Evolutionary conservation across 2,329 filamentous ascomycete species (phyloP).

Genomic region (Penicillium griseofulvum): DNA sequence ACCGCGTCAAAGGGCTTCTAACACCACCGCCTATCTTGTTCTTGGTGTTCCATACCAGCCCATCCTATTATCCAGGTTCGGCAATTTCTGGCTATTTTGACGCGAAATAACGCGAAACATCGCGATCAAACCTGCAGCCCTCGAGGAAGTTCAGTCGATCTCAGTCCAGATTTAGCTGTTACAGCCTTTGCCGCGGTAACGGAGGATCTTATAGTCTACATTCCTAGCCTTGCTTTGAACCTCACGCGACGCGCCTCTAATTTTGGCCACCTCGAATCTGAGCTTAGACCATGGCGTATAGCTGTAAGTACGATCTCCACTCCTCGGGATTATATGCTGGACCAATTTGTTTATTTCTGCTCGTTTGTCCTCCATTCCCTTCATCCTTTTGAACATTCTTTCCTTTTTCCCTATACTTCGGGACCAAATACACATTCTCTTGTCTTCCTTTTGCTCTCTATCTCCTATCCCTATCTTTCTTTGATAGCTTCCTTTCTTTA

Average conservation of each 20-base stretch:
- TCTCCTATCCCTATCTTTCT: conserved; percentile 13
- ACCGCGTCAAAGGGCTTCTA: conserved; percentile 13
- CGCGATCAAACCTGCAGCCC: conserved; percentile 11
- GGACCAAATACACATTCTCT: conserved; percentile 17
- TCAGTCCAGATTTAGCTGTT: conserved; percentile 9
- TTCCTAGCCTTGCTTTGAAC: conserved; percentile 42
- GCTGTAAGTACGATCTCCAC: conserved; percentile 38
- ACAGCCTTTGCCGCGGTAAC: conserved; percentile 32
- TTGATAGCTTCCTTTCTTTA: conserved; percentile 8
- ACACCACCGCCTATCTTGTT: conserved; percentile 8
- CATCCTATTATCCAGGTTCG: conserved; percentile 3
- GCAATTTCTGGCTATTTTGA: conserved; percentile 2
- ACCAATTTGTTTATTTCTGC: conserved; percentile 43
- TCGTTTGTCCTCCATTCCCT: conserved; percentile 35
- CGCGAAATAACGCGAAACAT: conserved; percentile 13
- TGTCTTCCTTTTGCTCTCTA: conserved; percentile 19
- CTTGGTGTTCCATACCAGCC: conserved; percentile 16
- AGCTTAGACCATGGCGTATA: conserved; percentile 37
- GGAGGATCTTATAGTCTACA: conserved; percentile 40
- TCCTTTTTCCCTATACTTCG: conserved; percentile 18
- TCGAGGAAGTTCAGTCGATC: conserved; percentile 13
- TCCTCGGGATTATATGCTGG: conserved; percentile 29
- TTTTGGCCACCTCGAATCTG: conserved; percentile 21
- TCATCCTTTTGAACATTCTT: conserved; percentile 30
- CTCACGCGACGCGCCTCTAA: conserved; percentile 38